Base-by-base conservation (phyloP, 768 basidiomycete species). In the Glaciozyma antarctica region DNA sequence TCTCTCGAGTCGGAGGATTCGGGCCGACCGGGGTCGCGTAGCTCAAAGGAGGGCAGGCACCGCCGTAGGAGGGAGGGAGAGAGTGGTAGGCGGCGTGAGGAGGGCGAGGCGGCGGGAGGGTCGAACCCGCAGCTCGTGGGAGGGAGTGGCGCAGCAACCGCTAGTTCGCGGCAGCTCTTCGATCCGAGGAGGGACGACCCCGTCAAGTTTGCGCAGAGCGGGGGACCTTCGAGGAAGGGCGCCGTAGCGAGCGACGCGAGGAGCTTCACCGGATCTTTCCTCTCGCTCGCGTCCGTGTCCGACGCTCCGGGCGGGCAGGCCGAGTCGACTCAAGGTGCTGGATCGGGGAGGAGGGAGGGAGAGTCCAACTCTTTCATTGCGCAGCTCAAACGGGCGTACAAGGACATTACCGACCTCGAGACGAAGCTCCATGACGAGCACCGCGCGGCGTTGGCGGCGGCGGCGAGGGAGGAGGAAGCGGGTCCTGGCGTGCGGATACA, bases 131-230 rank as follows among this genome's bases (percentile, higher is more conserved):
- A 51, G 44, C 47, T 49, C 28, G 49, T 10, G 58, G 43, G 32
- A 55, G 17, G 3, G 55, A 30, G 38, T 45, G 51, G 48, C 24
- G 24, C 16, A 24, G 47, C 24, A 48, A 52, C 49, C 61, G 44
- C 41, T 55, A 26, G 15, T 41, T 32, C 54, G 22, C 26, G 65
- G 58, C 62, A 87, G 66, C 82, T 95, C 0, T 93, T 91, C 64
- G 91, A 98, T 74, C 89, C 88, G 65, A 82, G 88, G 47, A 85
- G 89, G 73, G 88, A 98, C 75, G 90, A 98, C 75, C 90, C 95
- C 0, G 83, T 91, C 53, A 54, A 54, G 53, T 54, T 54, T 26
- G 6, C 28, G 51, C 22, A n/a, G 28, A 8, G 24, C 8, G 13
- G 16, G 2, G 24, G 28, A 6, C 26, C 53, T 26, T 17, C 15